Conservation (phyloP, 2,329 filamentous ascomycete species). For the Fusarium coffeatum region DNA sequence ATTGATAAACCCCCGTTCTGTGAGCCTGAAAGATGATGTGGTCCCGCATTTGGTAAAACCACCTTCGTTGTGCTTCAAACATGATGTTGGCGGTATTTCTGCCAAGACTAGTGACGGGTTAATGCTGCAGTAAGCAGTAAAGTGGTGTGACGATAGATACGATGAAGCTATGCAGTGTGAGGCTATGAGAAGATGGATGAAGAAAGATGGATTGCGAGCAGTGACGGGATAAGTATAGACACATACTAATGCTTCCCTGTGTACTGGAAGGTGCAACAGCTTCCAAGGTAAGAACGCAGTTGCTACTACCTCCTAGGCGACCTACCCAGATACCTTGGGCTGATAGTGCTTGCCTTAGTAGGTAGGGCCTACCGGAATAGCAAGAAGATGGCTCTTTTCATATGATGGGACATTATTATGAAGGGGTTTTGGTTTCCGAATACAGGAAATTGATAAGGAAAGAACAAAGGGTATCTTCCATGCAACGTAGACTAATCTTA, state of each 20-base stretch:
- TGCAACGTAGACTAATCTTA: neutral
- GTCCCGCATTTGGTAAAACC: neutral
- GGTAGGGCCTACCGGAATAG: neutral
- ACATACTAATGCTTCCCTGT: neutral
- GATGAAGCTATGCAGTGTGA: neutral
- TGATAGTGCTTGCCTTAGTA: neutral
- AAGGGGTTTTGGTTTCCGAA: neutral
- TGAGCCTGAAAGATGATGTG: neutral
- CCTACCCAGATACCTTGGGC: neutral
- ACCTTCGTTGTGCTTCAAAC: neutral
- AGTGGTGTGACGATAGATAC: neutral
- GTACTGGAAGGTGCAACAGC: neutral
- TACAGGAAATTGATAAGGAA: constrained; percentile 1
- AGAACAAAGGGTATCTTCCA: constrained; percentile 27
- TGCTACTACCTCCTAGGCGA: neutral
- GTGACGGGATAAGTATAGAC: neutral
- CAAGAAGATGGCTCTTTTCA: neutral
- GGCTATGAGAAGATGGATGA: neutral
- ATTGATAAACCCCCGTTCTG: neutral
- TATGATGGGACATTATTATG: neutral
- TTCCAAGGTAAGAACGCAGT: neutral
- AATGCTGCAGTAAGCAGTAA: neutral
- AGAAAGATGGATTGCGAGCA: neutral
- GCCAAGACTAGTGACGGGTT: too few species aligned
- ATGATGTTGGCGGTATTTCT: neutral